phyloP scores from a whole-genome alignment of 2,329 filamentous ascomycete genomes.

The Verticillium isaacii region DNA sequence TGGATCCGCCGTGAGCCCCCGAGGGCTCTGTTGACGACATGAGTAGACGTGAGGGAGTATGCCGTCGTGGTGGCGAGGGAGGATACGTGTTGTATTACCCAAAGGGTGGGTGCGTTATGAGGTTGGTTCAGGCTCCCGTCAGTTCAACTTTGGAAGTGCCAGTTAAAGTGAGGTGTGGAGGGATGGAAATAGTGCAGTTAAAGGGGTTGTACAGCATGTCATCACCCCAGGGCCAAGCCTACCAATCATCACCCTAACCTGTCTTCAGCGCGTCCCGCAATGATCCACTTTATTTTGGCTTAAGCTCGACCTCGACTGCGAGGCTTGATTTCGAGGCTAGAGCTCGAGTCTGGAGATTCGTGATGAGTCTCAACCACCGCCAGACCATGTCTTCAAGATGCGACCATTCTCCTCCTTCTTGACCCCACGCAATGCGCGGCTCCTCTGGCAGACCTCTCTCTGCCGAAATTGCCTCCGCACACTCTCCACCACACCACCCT shows the following conservation, averaged over 20 bases:
- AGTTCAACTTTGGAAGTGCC: not conserved
- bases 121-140: not conserved
- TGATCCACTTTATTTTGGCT: not conserved
- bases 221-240: not conserved
- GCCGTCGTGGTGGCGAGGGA: not conserved
- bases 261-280: not conserved
- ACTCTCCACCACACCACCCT: slow-evolving; percentile 38
- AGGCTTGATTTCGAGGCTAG: not conserved
- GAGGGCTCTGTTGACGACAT: slow-evolving; percentile 33
- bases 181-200: not conserved
- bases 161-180: not conserved
- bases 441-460: slow-evolving; percentile 15
- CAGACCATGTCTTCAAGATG: slow-evolving; percentile 1
- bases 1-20: slow-evolving; percentile 29
- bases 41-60: not conserved
- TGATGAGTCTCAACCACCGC: not conserved
- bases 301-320: not conserved
- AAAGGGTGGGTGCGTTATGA: not conserved
- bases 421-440: not conserved
- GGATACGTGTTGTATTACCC: not conserved
- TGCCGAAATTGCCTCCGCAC: slow-evolving; percentile 45
- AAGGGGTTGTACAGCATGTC: not conserved
- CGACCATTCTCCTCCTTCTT: slow-evolving; percentile 3
- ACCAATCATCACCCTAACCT: not conserved
- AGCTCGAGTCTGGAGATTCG: not conserved